Base-by-base conservation (phyloP, 2,329 filamentous ascomycete species). In the Fonsecaea monophora region DNA sequence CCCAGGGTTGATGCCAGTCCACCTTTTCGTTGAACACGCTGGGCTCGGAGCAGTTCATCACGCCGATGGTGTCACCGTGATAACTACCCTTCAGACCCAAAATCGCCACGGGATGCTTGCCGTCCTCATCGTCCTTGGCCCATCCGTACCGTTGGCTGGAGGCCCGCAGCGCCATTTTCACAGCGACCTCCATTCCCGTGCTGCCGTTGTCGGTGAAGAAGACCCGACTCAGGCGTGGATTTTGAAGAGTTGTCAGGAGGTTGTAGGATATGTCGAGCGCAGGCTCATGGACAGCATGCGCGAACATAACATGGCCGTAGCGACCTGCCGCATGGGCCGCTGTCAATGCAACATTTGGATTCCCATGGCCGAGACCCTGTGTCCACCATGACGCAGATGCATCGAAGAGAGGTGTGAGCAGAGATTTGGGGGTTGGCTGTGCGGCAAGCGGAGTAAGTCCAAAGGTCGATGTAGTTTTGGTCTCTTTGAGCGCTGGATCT, bases 371-470 rank as follows among this genome's bases (percentile, higher is more conserved):
- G 0, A 96, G 84, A 1, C 92, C 92, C 77, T 96, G 92, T 0
- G 92, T 96, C 92, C 92, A 96, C 92, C 92, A 96, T 0, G 91
- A 94, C 0, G 92, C 92, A 0, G 92, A 95, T 2, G 90, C 92
- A 72, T 96, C 92, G 63, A 95, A 93, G 0, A 90, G 89, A 0
- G 91, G 85, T 54, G 83, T 84, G 0, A 92, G 78, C 3, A 87
- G 74, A 6, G 79, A 72, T 40, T 65, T 37, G 30, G 45, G 48
- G 2, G 70, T 25, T 64, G 70, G 38, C 30, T 72, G 45, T 18
- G 69, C 48, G 5, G 66, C 64, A 4, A 72, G 60, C 6, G 71
- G 69, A 38, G 65, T 68, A 1, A 71, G 58, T 18, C 62, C 70
- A 32, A 50, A 56, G 13, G 30, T 32, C 18, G 55, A 10, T 9